Conservation (phyloP, 129 eudicot genomes). For the Flaveria sonorensis region DNA sequence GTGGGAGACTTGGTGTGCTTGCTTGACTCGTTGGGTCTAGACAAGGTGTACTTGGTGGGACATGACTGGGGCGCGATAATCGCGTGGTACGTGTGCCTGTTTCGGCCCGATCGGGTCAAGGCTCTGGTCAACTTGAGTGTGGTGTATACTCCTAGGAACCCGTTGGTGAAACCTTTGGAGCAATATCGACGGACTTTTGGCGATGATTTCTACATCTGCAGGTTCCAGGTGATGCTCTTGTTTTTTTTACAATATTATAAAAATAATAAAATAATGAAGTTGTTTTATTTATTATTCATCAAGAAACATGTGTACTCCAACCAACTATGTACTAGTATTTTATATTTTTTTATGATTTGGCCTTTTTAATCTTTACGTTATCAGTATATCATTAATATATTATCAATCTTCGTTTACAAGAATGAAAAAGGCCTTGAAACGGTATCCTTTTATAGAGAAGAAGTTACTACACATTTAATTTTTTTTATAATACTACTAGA, state of each 20-base stretch:
- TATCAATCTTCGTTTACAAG: too few species aligned
- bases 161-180: conserved; percentile 53
- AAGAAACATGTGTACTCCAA: conserved; percentile 15
- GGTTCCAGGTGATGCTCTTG: conserved; percentile 49
- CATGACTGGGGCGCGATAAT: conserved; percentile 87
- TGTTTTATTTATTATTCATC: background rate
- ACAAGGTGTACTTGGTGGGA: conserved; percentile 68
- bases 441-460: background rate
- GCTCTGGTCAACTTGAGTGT: conserved; percentile 73
- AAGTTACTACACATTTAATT: background rate
- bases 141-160: conserved; percentile 60
- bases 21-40: conserved; percentile 58
- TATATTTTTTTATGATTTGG: background rate
- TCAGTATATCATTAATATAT: background rate
- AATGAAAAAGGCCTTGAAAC: too few species aligned
- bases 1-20: conserved; percentile 74
- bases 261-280: background rate
- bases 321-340: background rate
- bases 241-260: background rate
- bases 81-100: conserved; percentile 63
- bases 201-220: conserved; percentile 60
- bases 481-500: too few species aligned
- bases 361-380: background rate
- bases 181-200: conserved; percentile 48
- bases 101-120: conserved; percentile 67